Conservation (phyloP, 805 yeast genomes). For the Metschnikowia picachoensis region DNA sequence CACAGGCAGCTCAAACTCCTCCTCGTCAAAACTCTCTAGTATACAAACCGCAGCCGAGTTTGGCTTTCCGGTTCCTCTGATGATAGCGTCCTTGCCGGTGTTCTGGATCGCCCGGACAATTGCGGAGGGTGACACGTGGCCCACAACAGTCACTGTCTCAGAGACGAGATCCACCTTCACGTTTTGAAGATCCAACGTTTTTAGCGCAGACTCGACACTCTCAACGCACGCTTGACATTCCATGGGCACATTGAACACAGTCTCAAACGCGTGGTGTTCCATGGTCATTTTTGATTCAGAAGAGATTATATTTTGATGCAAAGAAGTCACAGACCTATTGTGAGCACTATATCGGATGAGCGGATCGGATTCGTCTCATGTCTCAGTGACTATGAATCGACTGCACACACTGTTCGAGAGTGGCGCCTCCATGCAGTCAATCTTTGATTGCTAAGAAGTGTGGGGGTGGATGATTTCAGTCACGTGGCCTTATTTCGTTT, state of each 20-base stretch:
- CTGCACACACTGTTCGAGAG: too few species aligned
- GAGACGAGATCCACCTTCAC: constrained; percentile 54
- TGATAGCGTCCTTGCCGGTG: constrained; percentile 85
- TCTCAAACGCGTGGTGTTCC: constrained; percentile 35
- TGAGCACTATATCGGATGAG: too few species aligned
- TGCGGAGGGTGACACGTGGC: constrained; percentile 70
- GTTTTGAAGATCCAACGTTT: constrained; percentile 47
- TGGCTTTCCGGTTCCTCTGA: constrained; percentile 85
- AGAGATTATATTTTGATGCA: too few species aligned
- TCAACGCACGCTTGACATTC: constrained; percentile 71
- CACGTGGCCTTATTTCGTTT: too few species aligned
- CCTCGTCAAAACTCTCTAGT: constrained; percentile 62
- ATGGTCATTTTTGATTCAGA: background rate
- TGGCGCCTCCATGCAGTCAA: too few species aligned
- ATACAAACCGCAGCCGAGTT: constrained; percentile 91
- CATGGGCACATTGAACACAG: constrained; percentile 84
- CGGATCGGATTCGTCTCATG: too few species aligned
- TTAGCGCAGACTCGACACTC: constrained; percentile 53
- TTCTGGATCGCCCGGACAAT: constrained; percentile 64
- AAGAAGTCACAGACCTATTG: too few species aligned
- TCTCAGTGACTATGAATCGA: too few species aligned
- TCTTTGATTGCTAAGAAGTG: too few species aligned
- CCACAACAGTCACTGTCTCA: constrained; percentile 64
- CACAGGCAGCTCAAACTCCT: constrained; percentile 53
- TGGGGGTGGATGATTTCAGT: too few species aligned